Evolutionary conservation across 2,329 filamentous ascomycete species (phyloP).

Genomic region (Hypoxylon sp.): DNA sequence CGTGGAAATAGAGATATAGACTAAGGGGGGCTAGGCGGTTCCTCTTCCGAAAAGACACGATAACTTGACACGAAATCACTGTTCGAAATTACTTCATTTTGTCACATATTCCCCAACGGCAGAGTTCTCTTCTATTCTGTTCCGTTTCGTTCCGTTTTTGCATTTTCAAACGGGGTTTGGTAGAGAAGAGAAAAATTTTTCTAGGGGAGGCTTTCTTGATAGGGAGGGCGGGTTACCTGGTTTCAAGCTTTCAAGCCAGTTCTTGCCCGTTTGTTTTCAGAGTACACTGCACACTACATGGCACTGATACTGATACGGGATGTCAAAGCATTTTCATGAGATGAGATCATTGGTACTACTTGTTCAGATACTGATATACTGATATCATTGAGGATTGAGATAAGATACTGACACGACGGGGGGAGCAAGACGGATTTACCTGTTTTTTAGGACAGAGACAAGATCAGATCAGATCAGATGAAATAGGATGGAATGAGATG

Average conservation of each 20-base stretch:
- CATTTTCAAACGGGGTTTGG: constrained; percentile 35
- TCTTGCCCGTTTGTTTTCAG: neutral
- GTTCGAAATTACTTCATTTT: constrained; percentile 4
- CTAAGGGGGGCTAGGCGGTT: constrained; percentile 1
- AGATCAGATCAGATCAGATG: neutral
- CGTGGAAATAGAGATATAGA: constrained; percentile 32
- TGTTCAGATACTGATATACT: neutral
- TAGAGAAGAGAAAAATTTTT: constrained; percentile 19
- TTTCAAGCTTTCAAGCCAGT: neutral
- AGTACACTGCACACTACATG: neutral
- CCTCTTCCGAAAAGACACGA: constrained; percentile 13
- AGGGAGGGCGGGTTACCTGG: neutral
- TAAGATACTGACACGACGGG: neutral
- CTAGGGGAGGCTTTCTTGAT: constrained; percentile 24
- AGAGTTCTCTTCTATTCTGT: constrained; percentile 14
- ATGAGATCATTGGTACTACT: neutral
- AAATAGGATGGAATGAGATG: neutral
- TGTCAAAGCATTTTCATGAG: neutral
- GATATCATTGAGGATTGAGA: neutral
- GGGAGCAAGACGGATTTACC: neutral
- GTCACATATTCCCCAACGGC: constrained; percentile 13
- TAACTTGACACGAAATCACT: constrained; percentile 4
- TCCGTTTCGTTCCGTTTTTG: constrained; percentile 18
- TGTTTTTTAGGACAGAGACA: neutral
- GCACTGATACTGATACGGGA: neutral